Conservation (phyloP, 1,139 yeast species). For the Taphrina pruni region DNA sequence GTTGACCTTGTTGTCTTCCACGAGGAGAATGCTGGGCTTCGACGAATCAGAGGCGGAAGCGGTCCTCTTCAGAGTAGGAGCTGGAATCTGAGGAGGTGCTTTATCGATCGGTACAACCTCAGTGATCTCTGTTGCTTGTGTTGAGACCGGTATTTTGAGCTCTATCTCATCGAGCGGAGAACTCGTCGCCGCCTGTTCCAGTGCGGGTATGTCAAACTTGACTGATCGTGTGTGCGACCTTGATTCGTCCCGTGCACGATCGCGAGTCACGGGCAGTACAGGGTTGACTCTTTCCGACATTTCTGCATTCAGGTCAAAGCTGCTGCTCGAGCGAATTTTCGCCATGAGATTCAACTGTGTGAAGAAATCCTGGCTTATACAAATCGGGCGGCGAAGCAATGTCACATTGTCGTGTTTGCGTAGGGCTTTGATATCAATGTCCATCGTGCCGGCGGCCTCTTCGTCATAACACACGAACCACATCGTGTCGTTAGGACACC, state of each 20-base stretch:
- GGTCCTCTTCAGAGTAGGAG: background rate
- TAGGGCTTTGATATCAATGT: slow-evolving; percentile 6
- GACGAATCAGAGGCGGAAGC: background rate
- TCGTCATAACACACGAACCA: slow-evolving; percentile 27
- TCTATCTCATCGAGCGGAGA: slow-evolving; percentile 11
- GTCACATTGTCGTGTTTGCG: slow-evolving; percentile 10
- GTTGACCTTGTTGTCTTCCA: slow-evolving; percentile 89
- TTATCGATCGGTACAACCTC: background rate
- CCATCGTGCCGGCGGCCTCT: slow-evolving; percentile 17
- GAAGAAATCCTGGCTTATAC: slow-evolving; percentile 15
- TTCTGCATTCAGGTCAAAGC: slow-evolving; percentile 12
- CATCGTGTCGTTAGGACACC: slow-evolving; percentile 3
- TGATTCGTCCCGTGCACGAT: slow-evolving; percentile 26
- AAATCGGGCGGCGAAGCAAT: slow-evolving; percentile 15
- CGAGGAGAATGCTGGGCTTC: slow-evolving; percentile 69
- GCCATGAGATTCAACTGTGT: slow-evolving; percentile 10
- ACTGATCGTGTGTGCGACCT: slow-evolving; percentile 17
- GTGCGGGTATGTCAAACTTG: slow-evolving; percentile 15
- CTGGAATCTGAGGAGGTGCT: background rate
- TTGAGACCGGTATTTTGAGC: background rate
- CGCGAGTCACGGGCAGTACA: slow-evolving; percentile 21
- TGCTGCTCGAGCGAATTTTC: slow-evolving; percentile 1
- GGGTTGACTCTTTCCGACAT: slow-evolving; percentile 26
- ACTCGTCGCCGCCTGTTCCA: slow-evolving; percentile 6
- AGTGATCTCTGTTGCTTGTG: background rate